Evolutionary conservation across 108 stramenopile species (phyloP), one percentile per base, ranked within the genome.

Genomic region (Schizochytrium sp.): DNA sequence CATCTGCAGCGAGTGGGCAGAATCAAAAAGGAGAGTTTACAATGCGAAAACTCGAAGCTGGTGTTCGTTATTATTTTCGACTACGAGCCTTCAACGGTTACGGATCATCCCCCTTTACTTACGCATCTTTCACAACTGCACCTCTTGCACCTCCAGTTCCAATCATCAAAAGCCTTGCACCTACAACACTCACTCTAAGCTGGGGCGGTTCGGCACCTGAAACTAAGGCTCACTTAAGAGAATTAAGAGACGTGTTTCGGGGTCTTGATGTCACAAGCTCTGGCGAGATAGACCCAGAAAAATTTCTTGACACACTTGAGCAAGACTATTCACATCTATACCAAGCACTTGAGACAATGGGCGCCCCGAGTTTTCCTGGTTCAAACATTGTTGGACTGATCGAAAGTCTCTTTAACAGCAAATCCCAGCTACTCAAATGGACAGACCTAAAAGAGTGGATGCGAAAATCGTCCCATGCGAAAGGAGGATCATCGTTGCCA

Each of bases 51-150:
- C 76, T 49, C 53, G 53, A 83, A 2, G 17, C 76, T 5, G 76
- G 50, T 40, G 53, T 55, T 10, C 47, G 53, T n/a, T 83, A 83
- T 40, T 3, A 47, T 42, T 83, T 40, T 3, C 76, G 76, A 47
- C 10, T 83, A 1, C 76, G 76, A 47, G 76, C 76, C 53, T 83
- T 55, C 76, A 83, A 83, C 47, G 53, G 76, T 8, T 83, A 55
- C 28, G 76, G 76, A 28, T 55, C 76, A 53, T 83, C 76, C 45
- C 76, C 76, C 53, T 83, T 83, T 53, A 42, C 76, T 47, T 55
- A 83, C 2, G 76, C 76, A 7, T 55, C 50, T 53, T 83, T 83
- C 53, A n/a, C 55, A 5, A 83, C 76, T 10, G 76, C 53, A n/a
- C 76, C 76, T n/a, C 38, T 40, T 47, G 50, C 47, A 0, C 76